phyloP scores from a whole-genome alignment of 441 rosid genomes.

The California macrophylla region DNA sequence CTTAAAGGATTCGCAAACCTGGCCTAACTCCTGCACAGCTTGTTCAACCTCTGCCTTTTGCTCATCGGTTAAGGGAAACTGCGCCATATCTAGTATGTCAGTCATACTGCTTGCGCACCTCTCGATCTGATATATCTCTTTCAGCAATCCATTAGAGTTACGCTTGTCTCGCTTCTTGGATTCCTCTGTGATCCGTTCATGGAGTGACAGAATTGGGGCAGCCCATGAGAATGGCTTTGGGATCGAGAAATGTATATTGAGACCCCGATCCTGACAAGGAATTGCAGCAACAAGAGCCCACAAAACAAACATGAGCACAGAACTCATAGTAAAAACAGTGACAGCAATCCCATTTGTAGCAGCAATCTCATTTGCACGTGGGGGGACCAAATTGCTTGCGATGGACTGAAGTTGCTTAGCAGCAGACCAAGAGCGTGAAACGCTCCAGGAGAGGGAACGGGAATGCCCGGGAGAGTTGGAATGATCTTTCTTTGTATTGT shows the following conservation, averaged over 20 bases:
- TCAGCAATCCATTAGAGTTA: slow-evolving; percentile 28
- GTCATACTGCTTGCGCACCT: slow-evolving; percentile 21
- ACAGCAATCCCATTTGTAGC: slow-evolving; percentile 33
- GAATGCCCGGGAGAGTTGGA: slow-evolving; percentile 23
- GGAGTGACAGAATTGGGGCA: slow-evolving; percentile 20
- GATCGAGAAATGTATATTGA: slow-evolving; percentile 26
- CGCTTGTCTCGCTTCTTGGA: slow-evolving; percentile 29
- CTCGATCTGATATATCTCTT: slow-evolving; percentile 33
- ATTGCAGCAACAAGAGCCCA: slow-evolving; percentile 41
- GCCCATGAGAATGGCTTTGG: slow-evolving; percentile 31
- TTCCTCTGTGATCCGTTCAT: slow-evolving; percentile 34
- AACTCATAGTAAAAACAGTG: slow-evolving; percentile 31
- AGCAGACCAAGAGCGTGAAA: slow-evolving; percentile 38
- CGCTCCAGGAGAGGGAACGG: slow-evolving; percentile 41
- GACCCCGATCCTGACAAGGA: slow-evolving; percentile 38
- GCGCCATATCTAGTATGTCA: slow-evolving; percentile 28
- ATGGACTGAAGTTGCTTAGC: slow-evolving; percentile 35
- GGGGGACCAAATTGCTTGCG: slow-evolving; percentile 23
- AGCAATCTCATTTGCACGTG: slow-evolving; percentile 27
- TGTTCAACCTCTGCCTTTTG: slow-evolving; percentile 24
- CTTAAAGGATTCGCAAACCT: slow-evolving; percentile 24
- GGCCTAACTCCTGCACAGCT: slow-evolving; percentile 22
- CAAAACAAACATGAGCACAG: slow-evolving; percentile 27
- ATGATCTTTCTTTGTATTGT: slow-evolving; percentile 18
- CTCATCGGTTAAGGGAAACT: slow-evolving; percentile 27